These are phyloP conservation scores for Phialophora expanda DNA, from an alignment of 2,329 filamentous ascomycete genomes.

Conservation along the genomic window DNA sequence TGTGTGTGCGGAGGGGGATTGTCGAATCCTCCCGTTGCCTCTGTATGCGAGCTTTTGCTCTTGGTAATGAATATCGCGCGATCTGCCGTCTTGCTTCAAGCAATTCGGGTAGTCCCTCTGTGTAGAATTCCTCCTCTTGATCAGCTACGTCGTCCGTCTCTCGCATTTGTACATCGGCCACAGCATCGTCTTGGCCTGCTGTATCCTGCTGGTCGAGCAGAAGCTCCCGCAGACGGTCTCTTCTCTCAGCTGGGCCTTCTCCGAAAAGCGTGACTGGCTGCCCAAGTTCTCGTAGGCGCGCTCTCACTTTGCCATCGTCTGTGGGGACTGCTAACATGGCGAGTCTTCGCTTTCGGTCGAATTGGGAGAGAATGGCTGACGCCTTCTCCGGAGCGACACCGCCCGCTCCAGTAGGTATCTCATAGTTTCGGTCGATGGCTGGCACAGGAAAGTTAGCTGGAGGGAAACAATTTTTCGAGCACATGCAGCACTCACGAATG, in stretches of 20 bases:
- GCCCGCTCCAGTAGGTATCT: conserved; percentile 65
- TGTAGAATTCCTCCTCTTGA: conserved; percentile 94
- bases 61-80: conserved; percentile 79
- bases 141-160: conserved; percentile 69
- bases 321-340: conserved; percentile 91
- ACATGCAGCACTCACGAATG: conserved; percentile 61
- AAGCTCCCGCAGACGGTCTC: conserved; percentile 83
- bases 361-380: conserved; percentile 82
- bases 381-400: conserved; percentile 80
- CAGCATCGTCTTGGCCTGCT: conserved; percentile 59
- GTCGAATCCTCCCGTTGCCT: conserved; percentile 80
- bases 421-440: conserved; percentile 83
- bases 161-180: conserved; percentile 60
- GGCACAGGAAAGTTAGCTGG: conserved; percentile 17
- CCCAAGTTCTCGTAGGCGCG: conserved; percentile 80
- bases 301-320: conserved; percentile 84
- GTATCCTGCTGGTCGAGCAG: conserved; percentile 73
- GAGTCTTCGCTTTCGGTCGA: conserved; percentile 87
- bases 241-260: conserved; percentile 81
- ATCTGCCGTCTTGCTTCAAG: conserved; percentile 78
- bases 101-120: conserved; percentile 75
- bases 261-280: conserved; percentile 95
- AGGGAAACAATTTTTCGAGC: not conserved
- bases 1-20: conserved; percentile 85
- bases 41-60: conserved; percentile 75